Conservation (phyloP, 2,329 filamentous ascomycete species). For the Didymella exigua region DNA sequence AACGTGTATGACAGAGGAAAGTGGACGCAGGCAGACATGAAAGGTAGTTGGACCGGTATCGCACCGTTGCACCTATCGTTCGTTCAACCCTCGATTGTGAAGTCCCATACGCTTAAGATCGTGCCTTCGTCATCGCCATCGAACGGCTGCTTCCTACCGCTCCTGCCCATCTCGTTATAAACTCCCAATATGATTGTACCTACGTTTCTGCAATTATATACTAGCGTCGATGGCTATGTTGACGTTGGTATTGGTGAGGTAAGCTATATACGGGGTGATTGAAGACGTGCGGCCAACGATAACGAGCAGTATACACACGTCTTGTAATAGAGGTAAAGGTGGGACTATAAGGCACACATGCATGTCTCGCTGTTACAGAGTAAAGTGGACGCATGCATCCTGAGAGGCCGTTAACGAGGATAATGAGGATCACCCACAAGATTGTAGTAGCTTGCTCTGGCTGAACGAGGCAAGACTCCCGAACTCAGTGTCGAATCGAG, state of each 20-base stretch:
- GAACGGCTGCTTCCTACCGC: background rate
- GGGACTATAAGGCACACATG: background rate
- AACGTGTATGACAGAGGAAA: background rate
- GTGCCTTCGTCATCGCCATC: background rate
- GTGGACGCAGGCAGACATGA: background rate
- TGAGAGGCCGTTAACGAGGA: background rate
- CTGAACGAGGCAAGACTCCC: background rate
- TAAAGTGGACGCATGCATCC: background rate
- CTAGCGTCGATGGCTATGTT: background rate
- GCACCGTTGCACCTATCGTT: conserved; percentile 1
- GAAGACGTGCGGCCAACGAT: background rate
- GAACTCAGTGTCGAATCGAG: background rate
- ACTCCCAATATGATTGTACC: background rate
- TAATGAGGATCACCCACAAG: background rate
- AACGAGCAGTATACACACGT: background rate
- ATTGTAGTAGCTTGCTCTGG: background rate
- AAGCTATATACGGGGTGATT: background rate
- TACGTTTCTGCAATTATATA: background rate
- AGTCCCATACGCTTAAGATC: background rate
- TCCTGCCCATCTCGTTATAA: background rate
- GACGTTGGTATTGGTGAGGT: background rate
- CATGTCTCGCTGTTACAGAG: background rate
- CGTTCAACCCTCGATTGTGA: background rate
- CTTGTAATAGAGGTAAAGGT: background rate
- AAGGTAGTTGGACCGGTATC: background rate